Evolutionary conservation across 257 asterid genomes (phyloP), one percentile per base, ranked within the genome.

Genomic region (Ilex asprella): DNA sequence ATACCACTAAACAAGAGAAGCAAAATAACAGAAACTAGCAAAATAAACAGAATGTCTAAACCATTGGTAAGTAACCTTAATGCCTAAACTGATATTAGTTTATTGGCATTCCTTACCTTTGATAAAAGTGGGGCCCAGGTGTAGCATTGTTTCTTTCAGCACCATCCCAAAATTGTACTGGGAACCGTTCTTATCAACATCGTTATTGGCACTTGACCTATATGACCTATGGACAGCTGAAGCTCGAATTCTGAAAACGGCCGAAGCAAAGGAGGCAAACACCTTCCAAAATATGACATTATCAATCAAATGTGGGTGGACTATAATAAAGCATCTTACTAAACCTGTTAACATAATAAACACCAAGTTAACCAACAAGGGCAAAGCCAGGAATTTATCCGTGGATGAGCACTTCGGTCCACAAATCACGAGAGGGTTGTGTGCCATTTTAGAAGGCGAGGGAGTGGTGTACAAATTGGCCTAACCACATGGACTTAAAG

Each of bases 101-200:
- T 4, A 46, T 12, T 53, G 10, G 30, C 11, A 7, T 53, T 53
- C 30, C 73, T 74, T 77, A 89, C 99, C 84, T 87, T 92, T 92
- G 61, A 92, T 85, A 79, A 92, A 92, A 71, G 99, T 85, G 56
- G 99, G 99, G 30, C 99, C 99, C 85, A 92, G 75, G 65, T 76
- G 78, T 59, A 92, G 85, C 89, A 92, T 78, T 55, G 96, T 86
- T 72, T 89, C 96, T 77, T 92, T 92, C 39, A 92, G 73, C 55
- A 89, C 67, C 68, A 78, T 73, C 74, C 99, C 97, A 63, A 87
- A 80, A 65, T 76, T 76, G 77, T 82, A 69, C 56, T 81, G 76
- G n/a, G 85, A 84, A 35, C 56, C 49, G 30, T 81, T 79, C 74
- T 70, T 70, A 62, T 71, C 75, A 74, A 70, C 80, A 65, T 67